These are phyloP conservation scores for Mycena crocata DNA, from an alignment of 768 basidiomycete genomes.

Conservation along the genomic window DNA sequence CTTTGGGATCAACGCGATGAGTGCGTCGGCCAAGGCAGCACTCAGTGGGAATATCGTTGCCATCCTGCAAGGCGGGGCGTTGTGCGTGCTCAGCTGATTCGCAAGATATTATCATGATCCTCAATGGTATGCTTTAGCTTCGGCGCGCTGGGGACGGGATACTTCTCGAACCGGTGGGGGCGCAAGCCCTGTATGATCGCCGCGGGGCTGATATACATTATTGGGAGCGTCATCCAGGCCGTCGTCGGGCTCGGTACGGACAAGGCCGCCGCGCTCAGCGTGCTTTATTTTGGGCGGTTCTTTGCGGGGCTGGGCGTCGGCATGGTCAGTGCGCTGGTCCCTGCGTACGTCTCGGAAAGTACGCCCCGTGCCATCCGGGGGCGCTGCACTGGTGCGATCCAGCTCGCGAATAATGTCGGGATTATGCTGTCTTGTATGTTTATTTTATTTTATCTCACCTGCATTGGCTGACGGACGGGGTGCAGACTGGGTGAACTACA, in stretches of 20 bases:
- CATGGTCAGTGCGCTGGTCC: constrained; percentile 63
- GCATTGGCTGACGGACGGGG: background rate
- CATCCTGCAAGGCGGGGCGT: constrained; percentile 61
- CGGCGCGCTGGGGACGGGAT: constrained; percentile 55
- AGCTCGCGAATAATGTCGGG: constrained; percentile 51
- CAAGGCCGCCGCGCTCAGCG: constrained; percentile 7
- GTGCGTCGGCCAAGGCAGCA: constrained; percentile 50
- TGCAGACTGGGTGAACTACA: constrained; percentile 62
- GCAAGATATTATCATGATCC: too few relatives aligned
- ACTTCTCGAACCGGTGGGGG: constrained; percentile 57
- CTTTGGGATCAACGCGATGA: constrained; percentile 58
- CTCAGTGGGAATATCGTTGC: constrained; percentile 64
- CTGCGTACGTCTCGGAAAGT: constrained; percentile 64
- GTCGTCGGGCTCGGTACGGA: constrained; percentile 53
- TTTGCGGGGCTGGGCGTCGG: constrained; percentile 72
- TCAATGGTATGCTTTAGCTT: constrained; percentile 52
- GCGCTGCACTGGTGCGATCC: constrained; percentile 60
- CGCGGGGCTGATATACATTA: constrained; percentile 60
- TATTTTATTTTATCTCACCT: background rate
- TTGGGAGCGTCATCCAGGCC: constrained; percentile 62
- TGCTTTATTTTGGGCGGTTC: constrained; percentile 47
- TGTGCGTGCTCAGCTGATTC: constrained; percentile 52
- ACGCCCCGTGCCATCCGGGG: constrained; percentile 61
- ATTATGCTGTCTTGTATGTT: constrained; percentile 52
- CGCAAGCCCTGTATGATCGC: constrained; percentile 58